A percentile compares a stretch with the other conserved stretches of the same genome.
These are phyloP conservation scores for Letharia columbiana DNA, from an alignment of 495 filamentous ascomycete species.

Conservation along the genomic window DNA sequence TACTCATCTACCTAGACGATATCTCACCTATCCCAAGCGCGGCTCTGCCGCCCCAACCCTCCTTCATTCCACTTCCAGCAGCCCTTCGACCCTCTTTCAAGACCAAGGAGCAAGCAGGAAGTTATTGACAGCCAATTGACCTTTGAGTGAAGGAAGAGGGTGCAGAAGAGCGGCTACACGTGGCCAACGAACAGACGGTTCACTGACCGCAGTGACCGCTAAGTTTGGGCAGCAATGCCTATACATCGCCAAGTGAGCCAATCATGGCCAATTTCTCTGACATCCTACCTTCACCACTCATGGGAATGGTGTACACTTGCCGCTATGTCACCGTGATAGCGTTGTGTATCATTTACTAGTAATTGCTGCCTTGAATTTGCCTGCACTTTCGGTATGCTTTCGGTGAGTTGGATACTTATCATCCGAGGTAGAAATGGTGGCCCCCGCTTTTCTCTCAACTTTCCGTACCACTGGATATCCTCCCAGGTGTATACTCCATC, in stretches of 20 bases:
- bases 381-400: constrained; percentile 6
- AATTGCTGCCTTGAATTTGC: background rate
- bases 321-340: background rate
- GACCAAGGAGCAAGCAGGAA: background rate
- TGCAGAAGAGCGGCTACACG: background rate
- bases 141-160: background rate
- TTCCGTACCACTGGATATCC: background rate
- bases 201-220: background rate
- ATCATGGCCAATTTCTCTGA: background rate
- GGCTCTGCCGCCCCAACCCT: background rate
- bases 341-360: background rate
- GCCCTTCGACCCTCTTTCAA: background rate
- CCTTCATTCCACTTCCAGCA: background rate
- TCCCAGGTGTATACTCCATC: background rate
- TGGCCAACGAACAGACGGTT: background rate
- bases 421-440: background rate
- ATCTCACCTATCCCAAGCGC: background rate
- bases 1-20: background rate
- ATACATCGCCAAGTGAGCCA: background rate
- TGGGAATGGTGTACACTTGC: background rate
- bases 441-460: background rate
- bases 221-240: constrained; percentile 1
- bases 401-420: constrained; percentile 7
- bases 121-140: background rate
- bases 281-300: background rate